These are phyloP conservation scores for Acanthamoeba triangularis DNA, from an alignment of 208 protist genomes.

Conservation along the genomic window DNA sequence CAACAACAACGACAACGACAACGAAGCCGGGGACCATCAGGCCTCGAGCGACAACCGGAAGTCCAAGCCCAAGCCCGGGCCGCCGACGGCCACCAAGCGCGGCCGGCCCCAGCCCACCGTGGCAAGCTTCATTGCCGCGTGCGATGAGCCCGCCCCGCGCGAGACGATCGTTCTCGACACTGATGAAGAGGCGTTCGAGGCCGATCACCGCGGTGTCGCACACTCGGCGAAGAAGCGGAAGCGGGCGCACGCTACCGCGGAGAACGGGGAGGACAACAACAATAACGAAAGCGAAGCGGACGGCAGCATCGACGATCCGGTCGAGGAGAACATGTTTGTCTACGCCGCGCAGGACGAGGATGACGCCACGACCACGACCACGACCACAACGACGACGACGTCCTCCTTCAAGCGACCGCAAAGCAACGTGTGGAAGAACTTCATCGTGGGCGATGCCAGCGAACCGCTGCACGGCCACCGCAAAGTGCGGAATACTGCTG, in stretches of 20 bases:
- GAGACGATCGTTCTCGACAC: not conserved
- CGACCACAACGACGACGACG: not conserved
- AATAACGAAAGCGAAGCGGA: not conserved
- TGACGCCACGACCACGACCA: not conserved
- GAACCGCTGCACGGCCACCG: not conserved
- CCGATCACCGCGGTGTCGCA: not conserved
- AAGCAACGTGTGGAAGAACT: constrained; percentile 59
- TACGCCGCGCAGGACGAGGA: constrained; percentile 48
- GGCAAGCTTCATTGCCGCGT: constrained; percentile 21
- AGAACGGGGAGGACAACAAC: not conserved
- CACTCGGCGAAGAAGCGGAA: not conserved
- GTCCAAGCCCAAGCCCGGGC: not conserved
- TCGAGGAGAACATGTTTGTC: constrained; percentile 63
- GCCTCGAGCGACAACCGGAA: not conserved
- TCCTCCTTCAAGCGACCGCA: constrained; percentile 41
- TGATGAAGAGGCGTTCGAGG: not conserved
- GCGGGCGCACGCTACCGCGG: not conserved
- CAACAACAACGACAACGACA: not conserved
- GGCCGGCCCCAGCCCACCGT: not conserved
- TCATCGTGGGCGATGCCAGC: constrained; percentile 13
- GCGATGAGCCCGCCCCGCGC: not conserved
- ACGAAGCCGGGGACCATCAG: not conserved
- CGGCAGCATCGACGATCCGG: constrained; percentile 43
- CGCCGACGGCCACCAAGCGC: not conserved
- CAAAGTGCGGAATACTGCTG: not conserved